These are phyloP conservation scores for Fusarium kyushuense DNA, from an alignment of 2,329 filamentous ascomycete species.

Conservation along the genomic window DNA sequence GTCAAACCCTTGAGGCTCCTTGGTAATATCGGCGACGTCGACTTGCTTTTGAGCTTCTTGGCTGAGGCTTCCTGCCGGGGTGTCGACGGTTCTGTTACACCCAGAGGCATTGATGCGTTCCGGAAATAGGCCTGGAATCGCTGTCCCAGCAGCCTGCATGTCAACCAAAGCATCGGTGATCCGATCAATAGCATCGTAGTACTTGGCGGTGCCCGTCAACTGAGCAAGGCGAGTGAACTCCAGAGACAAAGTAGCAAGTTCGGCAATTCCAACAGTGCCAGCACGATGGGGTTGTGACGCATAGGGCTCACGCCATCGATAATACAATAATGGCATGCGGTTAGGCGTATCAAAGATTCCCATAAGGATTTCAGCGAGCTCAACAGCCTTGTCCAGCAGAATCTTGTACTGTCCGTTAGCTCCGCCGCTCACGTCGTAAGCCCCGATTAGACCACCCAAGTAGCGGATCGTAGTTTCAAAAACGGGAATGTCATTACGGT, in stretches of 20 bases:
- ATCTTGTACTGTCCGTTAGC: constrained; percentile 67
- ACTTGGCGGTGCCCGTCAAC: constrained; percentile 82
- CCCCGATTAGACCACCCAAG: constrained; percentile 84
- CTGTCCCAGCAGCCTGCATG: constrained; percentile 76
- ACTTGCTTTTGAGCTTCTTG: constrained; percentile 53
- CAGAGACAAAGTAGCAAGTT: constrained; percentile 83
- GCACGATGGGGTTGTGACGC: constrained; percentile 74
- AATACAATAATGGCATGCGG: constrained; percentile 87
- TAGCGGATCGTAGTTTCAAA: constrained; percentile 96
- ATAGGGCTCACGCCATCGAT: constrained; percentile 77
- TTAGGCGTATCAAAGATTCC: constrained; percentile 92
- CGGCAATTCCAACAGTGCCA: constrained; percentile 69
- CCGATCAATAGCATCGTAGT: constrained; percentile 89
- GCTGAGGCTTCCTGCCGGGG: constrained; percentile 48
- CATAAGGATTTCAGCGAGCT: constrained; percentile 84
- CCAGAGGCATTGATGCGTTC: constrained; percentile 81
- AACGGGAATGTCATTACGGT: constrained; percentile 78
- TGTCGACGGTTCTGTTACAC: constrained; percentile 70
- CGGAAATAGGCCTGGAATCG: constrained; percentile 84
- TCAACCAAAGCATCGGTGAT: constrained; percentile 84
- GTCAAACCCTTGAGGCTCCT: constrained; percentile 48
- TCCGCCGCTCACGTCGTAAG: constrained; percentile 85
- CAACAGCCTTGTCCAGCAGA: constrained; percentile 80
- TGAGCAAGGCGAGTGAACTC: constrained; percentile 93
- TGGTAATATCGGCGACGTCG: constrained; percentile 49